Percentiles rank a stretch among this genome's conserved stretches.
Conservation (phyloP, 805 yeast species). For the Kurtzmaniella cleridarum region DNA sequence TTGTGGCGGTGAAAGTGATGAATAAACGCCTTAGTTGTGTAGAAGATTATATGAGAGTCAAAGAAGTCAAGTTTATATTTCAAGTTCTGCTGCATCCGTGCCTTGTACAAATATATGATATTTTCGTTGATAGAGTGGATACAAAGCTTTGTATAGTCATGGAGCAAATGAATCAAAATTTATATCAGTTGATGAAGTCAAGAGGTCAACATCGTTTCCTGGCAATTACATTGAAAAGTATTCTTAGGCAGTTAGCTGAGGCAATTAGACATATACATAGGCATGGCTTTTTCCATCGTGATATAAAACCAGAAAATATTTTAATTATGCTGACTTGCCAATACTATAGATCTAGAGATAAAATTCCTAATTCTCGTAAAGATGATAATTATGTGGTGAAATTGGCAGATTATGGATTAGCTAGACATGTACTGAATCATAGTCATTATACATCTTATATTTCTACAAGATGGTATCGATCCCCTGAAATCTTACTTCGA, state of each 20-base stretch:
- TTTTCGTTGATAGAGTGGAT: constrained; percentile 62
- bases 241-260: constrained; percentile 62
- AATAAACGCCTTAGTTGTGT: constrained; percentile 40
- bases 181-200: constrained; percentile 69
- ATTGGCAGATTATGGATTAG: constrained; percentile 76
- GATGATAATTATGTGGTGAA: constrained; percentile 55
- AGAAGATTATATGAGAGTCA: constrained; percentile 37
- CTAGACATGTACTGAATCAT: constrained; percentile 51
- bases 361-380: constrained; percentile 35
- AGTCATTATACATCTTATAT: constrained; percentile 69
- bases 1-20: constrained; percentile 80
- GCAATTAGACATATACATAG: constrained; percentile 82
- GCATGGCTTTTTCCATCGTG: constrained; percentile 73
- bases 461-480: constrained; percentile 81
- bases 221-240: constrained; percentile 54
- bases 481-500: constrained; percentile 74
- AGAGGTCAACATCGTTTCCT: constrained; percentile 53
- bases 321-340: constrained; percentile 56
- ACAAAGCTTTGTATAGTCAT: constrained; percentile 72
- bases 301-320: constrained; percentile 90
- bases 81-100: constrained; percentile 66
- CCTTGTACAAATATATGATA: constrained; percentile 69
- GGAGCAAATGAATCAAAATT: constrained; percentile 83
- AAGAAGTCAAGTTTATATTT: constrained; percentile 63
- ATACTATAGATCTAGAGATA: constrained; percentile 41